Percentiles rank a stretch among this genome's conserved stretches.
These are phyloP conservation scores for Cladosporium cucumerinum DNA, from an alignment of 2,329 filamentous ascomycete genomes.

Conservation along the genomic window DNA sequence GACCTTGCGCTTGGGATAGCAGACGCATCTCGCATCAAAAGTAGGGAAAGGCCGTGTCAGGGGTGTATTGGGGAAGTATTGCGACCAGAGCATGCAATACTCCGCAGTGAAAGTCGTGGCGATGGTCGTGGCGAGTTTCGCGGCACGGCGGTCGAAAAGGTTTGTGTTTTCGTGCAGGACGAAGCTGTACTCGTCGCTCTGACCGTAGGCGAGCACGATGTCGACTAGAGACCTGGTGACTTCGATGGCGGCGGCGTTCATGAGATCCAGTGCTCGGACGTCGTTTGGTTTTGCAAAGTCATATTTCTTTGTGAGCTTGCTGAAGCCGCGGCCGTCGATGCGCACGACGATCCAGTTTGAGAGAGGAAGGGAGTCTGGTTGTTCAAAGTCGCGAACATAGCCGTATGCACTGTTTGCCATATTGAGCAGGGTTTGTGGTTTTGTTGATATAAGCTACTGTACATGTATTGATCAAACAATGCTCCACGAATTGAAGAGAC, in stretches of 20 bases:
- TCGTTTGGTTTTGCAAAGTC: conserved; percentile 92
- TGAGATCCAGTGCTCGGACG: conserved; percentile 77
- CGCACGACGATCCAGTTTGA: conserved; percentile 96
- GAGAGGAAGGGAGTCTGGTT: conserved; percentile 71
- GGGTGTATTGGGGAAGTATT: conserved; percentile 67
- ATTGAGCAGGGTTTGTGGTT: neutral
- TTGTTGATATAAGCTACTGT: neutral
- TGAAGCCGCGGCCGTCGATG: conserved; percentile 91
- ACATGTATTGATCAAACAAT: neutral
- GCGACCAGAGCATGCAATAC: conserved; percentile 78
- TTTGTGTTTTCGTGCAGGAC: conserved; percentile 59
- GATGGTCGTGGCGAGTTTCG: conserved; percentile 87
- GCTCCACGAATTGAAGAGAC: neutral
- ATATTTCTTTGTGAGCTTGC: conserved; percentile 63
- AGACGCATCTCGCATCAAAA: conserved; percentile 88
- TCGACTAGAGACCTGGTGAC: conserved; percentile 83
- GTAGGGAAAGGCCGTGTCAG: conserved; percentile 75
- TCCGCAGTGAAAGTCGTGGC: conserved; percentile 92
- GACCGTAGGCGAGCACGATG: conserved; percentile 81
- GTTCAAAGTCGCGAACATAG: conserved; percentile 90
- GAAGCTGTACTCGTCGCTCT: conserved; percentile 89
- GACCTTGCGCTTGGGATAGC: conserved; percentile 79
- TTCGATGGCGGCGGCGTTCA: conserved; percentile 87
- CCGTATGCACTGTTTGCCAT: conserved; percentile 65
- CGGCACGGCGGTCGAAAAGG: conserved; percentile 80